Evolutionary conservation across 345 rosid species (phyloP).

Genomic region (Carallia brachiata): DNA sequence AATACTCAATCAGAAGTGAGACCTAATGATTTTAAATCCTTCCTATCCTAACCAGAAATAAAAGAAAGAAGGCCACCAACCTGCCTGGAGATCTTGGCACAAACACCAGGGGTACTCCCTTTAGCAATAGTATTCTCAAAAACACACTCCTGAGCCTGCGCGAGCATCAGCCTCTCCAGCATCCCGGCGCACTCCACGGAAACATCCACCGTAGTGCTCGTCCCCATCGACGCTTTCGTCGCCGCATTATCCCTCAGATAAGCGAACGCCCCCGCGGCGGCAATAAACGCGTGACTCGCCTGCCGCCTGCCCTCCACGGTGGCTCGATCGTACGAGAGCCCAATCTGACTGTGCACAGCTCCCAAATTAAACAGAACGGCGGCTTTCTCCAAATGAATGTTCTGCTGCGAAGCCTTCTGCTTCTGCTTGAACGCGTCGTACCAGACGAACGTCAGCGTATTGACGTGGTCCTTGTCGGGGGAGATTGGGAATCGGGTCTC

Average conservation of each 20-base stretch:
- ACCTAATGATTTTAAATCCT: too few relatives aligned
- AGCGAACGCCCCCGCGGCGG: conserved; percentile 81
- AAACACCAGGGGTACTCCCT: conserved; percentile 96
- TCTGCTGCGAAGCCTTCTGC: conserved; percentile 83
- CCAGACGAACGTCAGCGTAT: conserved; percentile 77
- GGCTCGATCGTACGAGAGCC: conserved; percentile 67
- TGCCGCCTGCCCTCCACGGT: conserved; percentile 82
- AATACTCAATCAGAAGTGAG: too few relatives aligned
- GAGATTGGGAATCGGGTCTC: conserved; percentile 98
- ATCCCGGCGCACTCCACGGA: conserved; percentile 87
- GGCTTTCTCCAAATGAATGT: conserved; percentile 89
- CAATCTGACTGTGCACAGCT: conserved; percentile 84
- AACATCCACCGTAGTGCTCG: conserved; percentile 73
- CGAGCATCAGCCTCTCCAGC: conserved; percentile 92
- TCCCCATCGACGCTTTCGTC: conserved; percentile 71
- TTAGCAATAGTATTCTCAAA: conserved; percentile 94
- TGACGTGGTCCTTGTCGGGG: conserved; percentile 75
- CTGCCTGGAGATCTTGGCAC: conserved; percentile 90
- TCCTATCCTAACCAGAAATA: not conserved
- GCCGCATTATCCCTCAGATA: conserved; percentile 72
- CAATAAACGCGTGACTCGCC: conserved; percentile 88
- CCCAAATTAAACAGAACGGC: conserved; percentile 84
- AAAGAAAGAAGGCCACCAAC: conserved; percentile 35
- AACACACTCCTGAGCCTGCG: conserved; percentile 97
- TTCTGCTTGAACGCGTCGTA: conserved; percentile 87